A percentile compares a stretch with the other conserved stretches of the same genome.
Evolutionary conservation across 1,139 yeast species (phyloP).

Genomic region (Hyphopichia khmerensis): DNA sequence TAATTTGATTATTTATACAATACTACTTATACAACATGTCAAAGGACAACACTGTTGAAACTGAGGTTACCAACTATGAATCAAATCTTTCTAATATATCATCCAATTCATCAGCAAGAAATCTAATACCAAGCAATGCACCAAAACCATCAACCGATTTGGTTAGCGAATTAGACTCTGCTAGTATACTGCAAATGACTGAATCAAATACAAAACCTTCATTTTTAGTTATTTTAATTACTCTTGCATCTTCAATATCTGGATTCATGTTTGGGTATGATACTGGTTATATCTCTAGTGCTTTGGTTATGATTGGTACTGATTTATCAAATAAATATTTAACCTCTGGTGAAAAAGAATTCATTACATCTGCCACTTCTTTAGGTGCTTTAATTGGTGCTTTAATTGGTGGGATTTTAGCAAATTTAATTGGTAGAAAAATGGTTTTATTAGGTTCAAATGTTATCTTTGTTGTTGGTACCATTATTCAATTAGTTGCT

Average conservation of each 20-base stretch:
- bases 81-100: not conserved
- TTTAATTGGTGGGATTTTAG: slow-evolving; percentile 70
- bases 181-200: slow-evolving; percentile 5
- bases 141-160: slow-evolving; percentile 2
- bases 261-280: slow-evolving; percentile 98
- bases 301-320: slow-evolving; percentile 78
- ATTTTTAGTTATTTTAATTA: slow-evolving; percentile 62
- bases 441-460: slow-evolving; percentile 79
- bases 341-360: slow-evolving; percentile 77
- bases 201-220: slow-evolving; percentile 49
- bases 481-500: slow-evolving; percentile 78
- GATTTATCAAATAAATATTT: slow-evolving; percentile 57
- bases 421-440: slow-evolving; percentile 82
- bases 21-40: too few species aligned
- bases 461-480: slow-evolving; percentile 75
- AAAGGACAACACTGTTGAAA: too few species aligned
- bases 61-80: too few species aligned
- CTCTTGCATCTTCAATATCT: slow-evolving; percentile 81
- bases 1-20: too few species aligned
- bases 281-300: slow-evolving; percentile 93
- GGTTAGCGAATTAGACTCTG: slow-evolving; percentile 1
- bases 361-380: slow-evolving; percentile 93
- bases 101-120: slow-evolving; percentile 1
- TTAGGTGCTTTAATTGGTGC: slow-evolving; percentile 87
- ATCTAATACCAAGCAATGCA: not conserved